Percentiles rank a stretch among this genome's conserved stretches.
Evolutionary conservation across 2,329 filamentous ascomycete species (phyloP).

Genomic region (Rhytidhysteron rufulum): DNA sequence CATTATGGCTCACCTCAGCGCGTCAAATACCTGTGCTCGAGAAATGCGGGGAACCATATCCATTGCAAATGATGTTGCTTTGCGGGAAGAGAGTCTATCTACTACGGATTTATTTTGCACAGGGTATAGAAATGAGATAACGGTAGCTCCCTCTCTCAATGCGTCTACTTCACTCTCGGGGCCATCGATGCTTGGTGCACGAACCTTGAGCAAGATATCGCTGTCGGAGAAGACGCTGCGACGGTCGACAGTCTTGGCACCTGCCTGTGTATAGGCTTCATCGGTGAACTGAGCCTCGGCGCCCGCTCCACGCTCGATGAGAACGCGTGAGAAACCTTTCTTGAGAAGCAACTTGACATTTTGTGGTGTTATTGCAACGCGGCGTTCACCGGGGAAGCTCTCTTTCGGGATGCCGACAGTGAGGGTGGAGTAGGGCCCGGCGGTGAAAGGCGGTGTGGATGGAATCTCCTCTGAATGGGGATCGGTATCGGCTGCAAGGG

Average conservation of each 20-base stretch:
- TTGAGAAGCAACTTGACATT: constrained; percentile 80
- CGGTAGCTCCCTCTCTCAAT: constrained; percentile 65
- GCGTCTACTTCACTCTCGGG: constrained; percentile 62
- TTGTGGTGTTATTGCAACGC: constrained; percentile 79
- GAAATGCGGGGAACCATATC: constrained; percentile 90
- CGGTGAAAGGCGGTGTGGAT: constrained; percentile 31
- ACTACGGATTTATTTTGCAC: constrained; percentile 74
- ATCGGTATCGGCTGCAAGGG: constrained; percentile 26
- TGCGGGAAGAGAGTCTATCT: constrained; percentile 65
- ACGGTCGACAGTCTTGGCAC: constrained; percentile 70
- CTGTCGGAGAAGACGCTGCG: constrained; percentile 68
- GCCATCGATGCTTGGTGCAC: constrained; percentile 61
- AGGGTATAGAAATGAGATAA: constrained; percentile 82
- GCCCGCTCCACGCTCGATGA: constrained; percentile 80
- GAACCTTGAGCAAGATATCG: constrained; percentile 81
- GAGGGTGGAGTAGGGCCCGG: constrained; percentile 63
- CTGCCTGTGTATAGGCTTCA: constrained; percentile 70
- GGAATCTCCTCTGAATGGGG: constrained; percentile 33
- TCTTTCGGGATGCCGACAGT: constrained; percentile 78
- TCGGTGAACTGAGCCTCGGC: constrained; percentile 73
- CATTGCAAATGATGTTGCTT: constrained; percentile 81
- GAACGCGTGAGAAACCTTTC: constrained; percentile 74
- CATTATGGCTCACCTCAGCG: constrained; percentile 51
- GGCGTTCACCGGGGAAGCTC: constrained; percentile 72
- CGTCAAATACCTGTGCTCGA: constrained; percentile 82